Percentiles rank a stretch among this genome's conserved stretches.
These are phyloP conservation scores for Colletotrichum euphorbiae DNA, from an alignment of 2,329 filamentous ascomycete genomes.

Conservation along the genomic window DNA sequence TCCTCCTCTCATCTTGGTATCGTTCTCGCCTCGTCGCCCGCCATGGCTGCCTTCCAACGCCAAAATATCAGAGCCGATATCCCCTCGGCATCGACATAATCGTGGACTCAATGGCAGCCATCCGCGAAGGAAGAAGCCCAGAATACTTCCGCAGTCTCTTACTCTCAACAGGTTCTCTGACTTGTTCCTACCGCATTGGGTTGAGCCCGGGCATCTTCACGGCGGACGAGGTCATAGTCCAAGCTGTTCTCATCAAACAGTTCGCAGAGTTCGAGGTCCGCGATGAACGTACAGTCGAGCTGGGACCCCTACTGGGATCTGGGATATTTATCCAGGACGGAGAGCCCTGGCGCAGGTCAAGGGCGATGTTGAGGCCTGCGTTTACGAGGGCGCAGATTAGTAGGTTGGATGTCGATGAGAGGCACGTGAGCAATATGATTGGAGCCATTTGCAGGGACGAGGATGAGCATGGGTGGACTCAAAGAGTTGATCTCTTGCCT, in stretches of 20 bases:
- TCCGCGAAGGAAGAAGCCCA: too few species aligned
- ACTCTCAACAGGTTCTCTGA: too few species aligned
- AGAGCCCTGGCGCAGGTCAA: conserved; percentile 53
- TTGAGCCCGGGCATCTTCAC: too few species aligned
- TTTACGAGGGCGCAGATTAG: conserved; percentile 49
- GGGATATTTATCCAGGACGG: conserved; percentile 64
- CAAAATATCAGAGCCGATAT: too few species aligned
- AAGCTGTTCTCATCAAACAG: conserved; percentile 63
- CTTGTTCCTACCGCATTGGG: too few species aligned
- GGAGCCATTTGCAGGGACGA: neutral
- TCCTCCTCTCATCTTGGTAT: too few species aligned
- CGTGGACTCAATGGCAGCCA: too few species aligned
- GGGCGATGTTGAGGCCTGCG: conserved; percentile 49
- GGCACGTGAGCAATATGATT: conserved; percentile 44
- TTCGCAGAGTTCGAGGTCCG: conserved; percentile 62
- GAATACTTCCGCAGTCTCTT: too few species aligned
- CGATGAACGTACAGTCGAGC: conserved; percentile 44
- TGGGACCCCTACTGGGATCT: conserved; percentile 52
- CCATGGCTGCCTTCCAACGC: too few species aligned
- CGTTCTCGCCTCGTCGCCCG: too few species aligned
- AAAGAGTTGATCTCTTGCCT: conserved; percentile 49
- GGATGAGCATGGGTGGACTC: neutral
- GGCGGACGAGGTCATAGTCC: conserved; percentile 46
- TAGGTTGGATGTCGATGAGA: conserved; percentile 45
- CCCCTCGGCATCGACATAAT: too few species aligned